Evolutionary conservation across 192 early-diverging fungal genomes (phyloP), one percentile per base, ranked within the genome.

Genomic region (Umbelopsis isabellina): DNA sequence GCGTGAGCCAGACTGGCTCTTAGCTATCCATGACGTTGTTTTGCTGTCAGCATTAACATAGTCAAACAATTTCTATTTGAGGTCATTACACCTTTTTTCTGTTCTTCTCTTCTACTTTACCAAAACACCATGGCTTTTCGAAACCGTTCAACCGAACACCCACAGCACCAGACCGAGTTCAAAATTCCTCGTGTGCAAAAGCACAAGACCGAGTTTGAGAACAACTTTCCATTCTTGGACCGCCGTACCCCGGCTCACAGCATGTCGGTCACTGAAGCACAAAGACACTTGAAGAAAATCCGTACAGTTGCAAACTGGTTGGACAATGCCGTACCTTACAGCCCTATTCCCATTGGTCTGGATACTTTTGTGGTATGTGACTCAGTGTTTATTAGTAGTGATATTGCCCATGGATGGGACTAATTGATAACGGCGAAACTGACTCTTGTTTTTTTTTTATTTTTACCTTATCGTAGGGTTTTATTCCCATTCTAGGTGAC

Each of bases 401-500:
- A 58, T 16, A 12, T 21, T 9, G 25, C 25, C 3, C 1, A 20
- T 41, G 5, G 37, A 10, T 10, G 37, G 10, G 7, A 41, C 7
- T 37, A 7, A 7, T 2, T 6, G 10, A 41, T 41, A 41, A 5
- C 37, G 37, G 37, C 10, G 37, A 41, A 6, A 10, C 37, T 41
- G 10, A 41, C 37, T 41, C n/a, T n/a, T n/a, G n/a, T n/a, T n/a
- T 41, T 41, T 41, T 41, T 30, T 30, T 30, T 30, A 2, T 41
- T 41, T 41, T 41, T 2, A 6, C 37, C 7, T 4, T 41, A 41
- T 20, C 44, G 11, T 55, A 72, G 72, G 66, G 72, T 18, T 70
- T 75, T 15, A 75, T 75, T 41, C 74, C 74, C 46, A 25, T 75
- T 1, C 25, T 75, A 21, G 74, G 74, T 37, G 74, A 69, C 10